phyloP scores from a whole-genome alignment of 768 basidiomycete species.

The Termitomyces sp. region DNA sequence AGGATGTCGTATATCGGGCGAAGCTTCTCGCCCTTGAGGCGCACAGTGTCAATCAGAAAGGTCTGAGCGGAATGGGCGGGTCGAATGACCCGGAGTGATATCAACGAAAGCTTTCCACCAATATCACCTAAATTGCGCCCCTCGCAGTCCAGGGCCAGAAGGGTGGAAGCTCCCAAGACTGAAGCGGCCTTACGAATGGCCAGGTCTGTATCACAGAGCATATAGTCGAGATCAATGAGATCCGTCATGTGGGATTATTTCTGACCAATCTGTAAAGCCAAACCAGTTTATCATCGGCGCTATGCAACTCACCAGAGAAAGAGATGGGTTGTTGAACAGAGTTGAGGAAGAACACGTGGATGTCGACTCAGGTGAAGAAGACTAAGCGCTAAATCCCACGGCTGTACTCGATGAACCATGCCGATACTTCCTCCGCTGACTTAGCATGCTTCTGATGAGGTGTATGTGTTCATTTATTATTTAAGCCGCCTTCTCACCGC shows the following conservation, averaged over 20 bases:
- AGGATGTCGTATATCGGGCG: conserved; percentile 8
- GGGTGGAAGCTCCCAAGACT: background rate
- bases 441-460: background rate
- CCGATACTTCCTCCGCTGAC: background rate
- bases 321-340: background rate
- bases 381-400: background rate
- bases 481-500: background rate
- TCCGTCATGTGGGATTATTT: background rate
- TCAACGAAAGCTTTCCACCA: conserved; percentile 7
- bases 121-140: background rate
- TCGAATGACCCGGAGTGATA: conserved; percentile 2
- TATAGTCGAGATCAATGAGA: background rate
- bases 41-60: conserved; percentile 6
- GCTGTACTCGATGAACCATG: background rate
- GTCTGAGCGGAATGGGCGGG: background rate
- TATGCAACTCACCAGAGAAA: background rate
- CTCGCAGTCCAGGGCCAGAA: conserved; percentile 15
- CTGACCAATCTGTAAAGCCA: background rate
- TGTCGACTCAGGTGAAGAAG: background rate
- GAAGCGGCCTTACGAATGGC: background rate
- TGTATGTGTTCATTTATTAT: background rate
- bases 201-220: background rate
- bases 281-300: background rate
- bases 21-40: background rate
- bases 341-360: background rate